Evolutionary conservation across 768 basidiomycete species (phyloP).

Genomic region (Hygrophorus russula): DNA sequence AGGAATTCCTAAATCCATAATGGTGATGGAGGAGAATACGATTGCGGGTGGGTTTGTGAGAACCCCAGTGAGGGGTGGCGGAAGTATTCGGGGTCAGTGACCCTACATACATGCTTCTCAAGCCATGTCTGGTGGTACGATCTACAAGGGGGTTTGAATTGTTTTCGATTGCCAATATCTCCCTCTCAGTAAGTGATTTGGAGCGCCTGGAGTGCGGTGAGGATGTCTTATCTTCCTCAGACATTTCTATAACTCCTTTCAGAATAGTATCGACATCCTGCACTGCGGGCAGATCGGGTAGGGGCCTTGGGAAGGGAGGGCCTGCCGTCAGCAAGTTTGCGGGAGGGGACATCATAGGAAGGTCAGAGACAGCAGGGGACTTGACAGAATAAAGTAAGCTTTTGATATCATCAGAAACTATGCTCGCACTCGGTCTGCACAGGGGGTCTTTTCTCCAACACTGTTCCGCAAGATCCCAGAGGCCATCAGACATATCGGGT

Average conservation of each 20-base stretch:
- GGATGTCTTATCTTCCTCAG: conserved; percentile 15
- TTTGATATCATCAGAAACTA: conserved; percentile 6
- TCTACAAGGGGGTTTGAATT: too few relatives aligned
- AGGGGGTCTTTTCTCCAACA: conserved; percentile 14
- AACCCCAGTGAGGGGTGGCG: not conserved
- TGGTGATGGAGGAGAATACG: conserved; percentile 52
- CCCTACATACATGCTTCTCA: conserved; percentile 4
- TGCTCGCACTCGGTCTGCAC: conserved; percentile 10
- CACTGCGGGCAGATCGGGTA: too few relatives aligned
- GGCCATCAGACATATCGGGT: conserved; percentile 11
- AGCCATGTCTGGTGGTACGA: conserved; percentile 15
- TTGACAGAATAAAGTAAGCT: not conserved
- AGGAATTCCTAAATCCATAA: conserved; percentile 70
- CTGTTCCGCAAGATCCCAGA: conserved; percentile 14
- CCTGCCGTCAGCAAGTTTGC: too few relatives aligned
- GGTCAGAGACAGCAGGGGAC: too few relatives aligned
- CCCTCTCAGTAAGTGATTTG: not conserved
- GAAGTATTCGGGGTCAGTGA: conserved; percentile 5
- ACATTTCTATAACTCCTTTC: conserved; percentile 15
- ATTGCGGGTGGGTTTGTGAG: conserved; percentile 10
- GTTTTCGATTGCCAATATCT: too few relatives aligned
- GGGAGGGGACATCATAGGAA: too few relatives aligned
- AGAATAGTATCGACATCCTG: conserved; percentile 27
- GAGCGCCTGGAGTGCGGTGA: not conserved
- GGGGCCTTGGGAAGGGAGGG: too few relatives aligned